Evolutionary conservation across 2,329 filamentous ascomycete species (phyloP).

Genomic region (Seiridium unicorne): DNA sequence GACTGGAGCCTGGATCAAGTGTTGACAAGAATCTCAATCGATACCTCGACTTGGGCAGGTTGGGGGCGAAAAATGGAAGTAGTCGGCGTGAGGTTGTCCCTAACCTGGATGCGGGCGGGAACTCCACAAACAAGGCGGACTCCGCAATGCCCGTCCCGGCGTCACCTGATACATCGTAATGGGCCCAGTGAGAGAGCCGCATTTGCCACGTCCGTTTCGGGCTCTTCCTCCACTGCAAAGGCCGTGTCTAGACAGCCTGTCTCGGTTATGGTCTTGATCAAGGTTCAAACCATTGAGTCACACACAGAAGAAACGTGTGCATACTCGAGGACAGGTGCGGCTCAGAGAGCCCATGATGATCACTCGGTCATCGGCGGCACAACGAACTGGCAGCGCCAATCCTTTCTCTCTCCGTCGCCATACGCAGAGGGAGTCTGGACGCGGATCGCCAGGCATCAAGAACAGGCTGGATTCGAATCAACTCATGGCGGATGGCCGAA

Average conservation of each 20-base stretch:
- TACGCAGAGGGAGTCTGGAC: no score
- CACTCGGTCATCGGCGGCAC: no score
- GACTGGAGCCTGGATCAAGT: neutral
- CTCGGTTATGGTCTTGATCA: neutral
- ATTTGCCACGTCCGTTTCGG: neutral
- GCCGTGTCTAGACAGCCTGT: neutral
- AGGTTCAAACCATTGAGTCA: neutral
- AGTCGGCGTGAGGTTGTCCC: neutral
- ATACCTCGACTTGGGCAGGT: neutral
- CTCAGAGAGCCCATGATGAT: no score
- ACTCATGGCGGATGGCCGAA: no score
- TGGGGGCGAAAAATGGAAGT: neutral
- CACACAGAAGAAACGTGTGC: neutral
- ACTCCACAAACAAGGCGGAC: conserved; percentile 9
- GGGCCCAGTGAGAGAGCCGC: conserved; percentile 5
- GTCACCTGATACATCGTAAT: conserved; percentile 8
- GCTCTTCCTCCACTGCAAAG: neutral
- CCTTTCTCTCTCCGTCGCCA: no score
- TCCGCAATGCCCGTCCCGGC: neutral
- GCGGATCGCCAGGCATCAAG: no score
- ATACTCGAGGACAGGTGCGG: neutral
- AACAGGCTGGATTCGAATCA: no score
- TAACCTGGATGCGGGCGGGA: neutral
- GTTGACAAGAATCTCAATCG: neutral
- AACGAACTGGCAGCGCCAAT: no score